Percentiles rank a stretch among this genome's conserved stretches.
phyloP scores from a whole-genome alignment of 139 green algal species.

The Penium margaritaceum region DNA sequence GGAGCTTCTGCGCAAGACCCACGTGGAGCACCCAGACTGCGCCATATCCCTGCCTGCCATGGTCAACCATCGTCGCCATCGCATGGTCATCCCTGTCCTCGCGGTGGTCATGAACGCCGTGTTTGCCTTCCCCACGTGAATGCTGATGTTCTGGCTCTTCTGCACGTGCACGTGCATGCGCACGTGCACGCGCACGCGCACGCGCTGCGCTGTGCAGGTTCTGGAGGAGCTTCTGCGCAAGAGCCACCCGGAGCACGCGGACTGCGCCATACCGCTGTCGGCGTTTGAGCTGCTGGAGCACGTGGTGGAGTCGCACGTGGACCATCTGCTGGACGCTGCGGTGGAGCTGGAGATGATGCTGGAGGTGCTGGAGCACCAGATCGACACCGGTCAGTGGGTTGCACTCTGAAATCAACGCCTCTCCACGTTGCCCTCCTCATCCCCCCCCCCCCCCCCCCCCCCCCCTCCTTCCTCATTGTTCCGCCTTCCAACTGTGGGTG shows the following conservation, averaged over 20 bases:
- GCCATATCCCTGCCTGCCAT: slow-evolving; percentile 2
- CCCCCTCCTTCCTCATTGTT: not conserved
- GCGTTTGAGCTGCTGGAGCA: slow-evolving; percentile 27
- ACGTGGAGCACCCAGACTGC: slow-evolving; percentile 12
- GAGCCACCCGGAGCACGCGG: slow-evolving; percentile 27
- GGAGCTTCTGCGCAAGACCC: slow-evolving; percentile 15
- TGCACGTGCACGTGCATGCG: no score
- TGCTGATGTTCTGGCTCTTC: no score
- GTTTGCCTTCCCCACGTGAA: no score
- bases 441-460: not conserved
- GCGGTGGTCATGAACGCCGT: not conserved
- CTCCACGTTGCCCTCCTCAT: not conserved
- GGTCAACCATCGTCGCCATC: not conserved
- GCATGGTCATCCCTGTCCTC: no score
- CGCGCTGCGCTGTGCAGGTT: not conserved
- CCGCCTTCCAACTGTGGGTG: no score
- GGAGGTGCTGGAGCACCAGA: slow-evolving; percentile 2
- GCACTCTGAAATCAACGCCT: not conserved
- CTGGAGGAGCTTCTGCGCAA: slow-evolving; percentile 22
- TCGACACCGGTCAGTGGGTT: not conserved
- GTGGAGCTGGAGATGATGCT: slow-evolving; percentile 24
- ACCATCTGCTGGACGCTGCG: slow-evolving; percentile 18
- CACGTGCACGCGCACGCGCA: no score
- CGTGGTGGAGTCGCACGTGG: slow-evolving; percentile 25
- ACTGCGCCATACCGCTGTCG: not conserved